Evolutionary conservation across 2,329 filamentous ascomycete genomes (phyloP).

Genomic region (Fusarium pilosicola): DNA sequence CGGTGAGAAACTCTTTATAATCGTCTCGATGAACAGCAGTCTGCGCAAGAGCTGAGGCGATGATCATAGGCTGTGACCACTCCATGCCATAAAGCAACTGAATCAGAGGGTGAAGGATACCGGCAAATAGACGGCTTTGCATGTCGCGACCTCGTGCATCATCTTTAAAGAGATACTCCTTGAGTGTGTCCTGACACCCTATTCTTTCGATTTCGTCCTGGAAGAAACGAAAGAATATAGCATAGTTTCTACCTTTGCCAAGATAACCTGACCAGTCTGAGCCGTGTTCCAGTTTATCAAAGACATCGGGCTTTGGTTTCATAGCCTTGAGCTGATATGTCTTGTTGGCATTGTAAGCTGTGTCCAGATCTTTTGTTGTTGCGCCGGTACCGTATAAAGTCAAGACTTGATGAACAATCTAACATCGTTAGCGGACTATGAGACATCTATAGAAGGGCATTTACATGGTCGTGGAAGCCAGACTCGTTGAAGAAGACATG

Average conservation of each 20-base stretch:
- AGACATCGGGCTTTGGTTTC: constrained; percentile 58
- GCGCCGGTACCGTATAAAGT: constrained; percentile 81
- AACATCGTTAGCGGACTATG: not conserved
- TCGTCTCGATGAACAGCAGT: constrained; percentile 73
- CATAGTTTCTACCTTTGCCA: constrained; percentile 71
- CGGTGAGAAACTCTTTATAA: constrained; percentile 66
- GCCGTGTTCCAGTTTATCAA: constrained; percentile 65
- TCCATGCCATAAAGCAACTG: constrained; percentile 88
- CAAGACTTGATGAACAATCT: constrained; percentile 79
- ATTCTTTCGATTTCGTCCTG: constrained; percentile 74
- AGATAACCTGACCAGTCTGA: constrained; percentile 67
- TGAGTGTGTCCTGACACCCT: constrained; percentile 68
- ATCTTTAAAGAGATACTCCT: constrained; percentile 74
- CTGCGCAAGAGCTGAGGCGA: constrained; percentile 84
- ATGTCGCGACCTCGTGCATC: constrained; percentile 74
- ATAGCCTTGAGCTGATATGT: constrained; percentile 70
- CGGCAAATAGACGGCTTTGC: constrained; percentile 73
- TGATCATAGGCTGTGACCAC: constrained; percentile 81
- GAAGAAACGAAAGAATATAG: constrained; percentile 82
- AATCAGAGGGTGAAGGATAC: constrained; percentile 71
- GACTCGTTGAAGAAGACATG: constrained; percentile 83
- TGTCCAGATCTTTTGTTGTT: constrained; percentile 65
- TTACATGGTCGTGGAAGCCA: constrained; percentile 84
- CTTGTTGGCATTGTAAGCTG: constrained; percentile 71
- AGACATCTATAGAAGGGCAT: not conserved